Evolutionary conservation across 2,329 filamentous ascomycete genomes (phyloP), one percentile per base, ranked within the genome.

Genomic region (Fusarium pseudograminearum): DNA sequence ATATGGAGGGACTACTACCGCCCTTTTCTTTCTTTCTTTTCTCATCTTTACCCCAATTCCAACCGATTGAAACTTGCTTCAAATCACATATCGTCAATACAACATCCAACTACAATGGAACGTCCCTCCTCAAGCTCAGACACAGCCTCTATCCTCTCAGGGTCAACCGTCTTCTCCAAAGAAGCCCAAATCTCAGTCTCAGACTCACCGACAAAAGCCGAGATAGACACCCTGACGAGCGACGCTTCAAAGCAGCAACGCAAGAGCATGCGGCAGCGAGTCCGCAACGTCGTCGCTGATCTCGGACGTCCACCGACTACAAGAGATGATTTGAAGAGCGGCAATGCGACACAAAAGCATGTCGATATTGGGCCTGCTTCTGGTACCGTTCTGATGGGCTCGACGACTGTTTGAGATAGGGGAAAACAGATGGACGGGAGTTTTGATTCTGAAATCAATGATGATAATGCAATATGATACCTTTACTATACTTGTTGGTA

Each of bases 211-310:
- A 53, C 59, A 57, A 61, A 67, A 54, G 42, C 44, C 59, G 51
- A 64, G 11, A 42, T 45, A 28, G 48, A 44, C 9, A 18, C 50
- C 36, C 20, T 33, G 18, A n/a, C 47, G n/a, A 36, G 30, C 26
- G 59, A 58, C 28, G 22, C 50, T 38, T 28, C 36, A 22, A 69
- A 65, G 41, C 63, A 70, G 33, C 73, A 68, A 26, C 73, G 74
- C 33, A 67, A 76, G 46, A 74, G 75, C 50, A 63, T 78, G 59
- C 76, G 76, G 46, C 75, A 78, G 56, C 76, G 76, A 57, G 77
- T 78, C 18, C 77, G 77, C 61, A 77, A 78, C 46, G 73, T 79
- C 52, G 70, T 78, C 31, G 70, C 76, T 50, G 77, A 78, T 50
- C 71, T 79, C 51, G 77, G 78, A 53, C 74, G 67, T 30, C 78